A percentile compares a stretch with the other conserved stretches of the same genome.
phyloP scores from a whole-genome alignment of 345 rosid genomes.

The Eucalyptus fibrosa region DNA sequence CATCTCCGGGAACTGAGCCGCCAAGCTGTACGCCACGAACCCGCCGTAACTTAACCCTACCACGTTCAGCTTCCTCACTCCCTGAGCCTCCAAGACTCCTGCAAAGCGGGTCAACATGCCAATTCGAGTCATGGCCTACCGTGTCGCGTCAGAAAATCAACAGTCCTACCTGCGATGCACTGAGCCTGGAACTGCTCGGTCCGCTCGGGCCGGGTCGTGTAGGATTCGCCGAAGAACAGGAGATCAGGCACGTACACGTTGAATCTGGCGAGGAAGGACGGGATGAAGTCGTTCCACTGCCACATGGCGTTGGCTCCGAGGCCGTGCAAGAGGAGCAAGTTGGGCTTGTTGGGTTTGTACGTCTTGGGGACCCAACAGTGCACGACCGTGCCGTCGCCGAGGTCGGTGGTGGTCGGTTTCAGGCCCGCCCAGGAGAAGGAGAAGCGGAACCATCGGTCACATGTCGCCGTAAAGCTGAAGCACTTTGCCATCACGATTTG shows the following conservation, averaged over 20 bases:
- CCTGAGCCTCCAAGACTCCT: background rate
- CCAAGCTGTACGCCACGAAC: conserved; percentile 9
- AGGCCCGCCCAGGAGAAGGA: conserved; percentile 52
- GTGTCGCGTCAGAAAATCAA: background rate
- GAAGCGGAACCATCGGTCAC: conserved; percentile 42
- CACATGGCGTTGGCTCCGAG: conserved; percentile 6
- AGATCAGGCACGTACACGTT: conserved; percentile 6
- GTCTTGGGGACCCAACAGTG: conserved; percentile 1
- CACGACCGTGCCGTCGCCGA: background rate
- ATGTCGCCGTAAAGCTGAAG: conserved; percentile 54
- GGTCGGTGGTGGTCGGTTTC: conserved; percentile 9
- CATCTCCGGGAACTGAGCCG: background rate
- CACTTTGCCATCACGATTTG: conserved; percentile 5
- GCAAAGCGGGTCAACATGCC: background rate
- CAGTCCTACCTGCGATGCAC: background rate
- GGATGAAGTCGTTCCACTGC: conserved; percentile 1
- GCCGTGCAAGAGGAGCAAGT: conserved; percentile 7
- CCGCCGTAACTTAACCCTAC: conserved; percentile 11
- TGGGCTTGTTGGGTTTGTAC: background rate
- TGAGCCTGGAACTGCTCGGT: background rate
- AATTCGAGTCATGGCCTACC: background rate
- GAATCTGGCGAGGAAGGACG: background rate
- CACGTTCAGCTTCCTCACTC: background rate
- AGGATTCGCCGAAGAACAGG: conserved; percentile 8
- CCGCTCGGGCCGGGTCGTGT: background rate